These are phyloP conservation scores for Mycosphaerelloides madeirae DNA, from an alignment of 2,329 filamentous ascomycete genomes.

Conservation along the genomic window DNA sequence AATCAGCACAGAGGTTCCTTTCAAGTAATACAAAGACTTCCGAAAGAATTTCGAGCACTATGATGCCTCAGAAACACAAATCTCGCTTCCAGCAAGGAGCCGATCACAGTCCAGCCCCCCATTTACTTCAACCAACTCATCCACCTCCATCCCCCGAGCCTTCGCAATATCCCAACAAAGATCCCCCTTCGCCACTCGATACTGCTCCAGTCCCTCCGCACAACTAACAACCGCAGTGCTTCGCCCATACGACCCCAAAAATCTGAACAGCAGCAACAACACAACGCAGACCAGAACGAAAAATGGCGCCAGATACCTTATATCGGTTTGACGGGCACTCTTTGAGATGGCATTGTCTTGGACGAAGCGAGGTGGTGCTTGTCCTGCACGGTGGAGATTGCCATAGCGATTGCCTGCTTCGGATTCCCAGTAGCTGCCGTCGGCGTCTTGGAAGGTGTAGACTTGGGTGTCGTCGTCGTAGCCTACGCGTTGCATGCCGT, in stretches of 20 bases:
- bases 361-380: slow-evolving; percentile 5
- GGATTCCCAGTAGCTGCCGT: slow-evolving; percentile 9
- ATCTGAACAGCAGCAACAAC: slow-evolving; percentile 10
- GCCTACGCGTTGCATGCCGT: slow-evolving; percentile 13
- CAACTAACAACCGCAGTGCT: slow-evolving; percentile 1
- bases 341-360: slow-evolving; percentile 1
- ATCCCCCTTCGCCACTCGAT: slow-evolving; percentile 11
- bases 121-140: slow-evolving; percentile 12
- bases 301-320: slow-evolving; percentile 12
- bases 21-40: too few species aligned
- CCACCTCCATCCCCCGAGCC: slow-evolving; percentile 7
- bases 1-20: too few species aligned
- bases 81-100: slow-evolving; percentile 4
- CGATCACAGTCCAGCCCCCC: slow-evolving; percentile 10
- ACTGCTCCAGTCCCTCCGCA: slow-evolving; percentile 10
- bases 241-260: slow-evolving; percentile 5
- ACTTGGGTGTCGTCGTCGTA: slow-evolving; percentile 17
- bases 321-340: slow-evolving; percentile 5
- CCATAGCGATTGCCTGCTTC: slow-evolving; percentile 14
- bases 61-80: slow-evolving; percentile 4
- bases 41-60: too few species aligned
- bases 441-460: slow-evolving; percentile 14
- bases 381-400: slow-evolving; percentile 3
- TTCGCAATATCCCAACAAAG: slow-evolving; percentile 16
- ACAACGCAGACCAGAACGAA: slow-evolving; percentile 11